Conservation (phyloP, 345 rosid genomes). For the Erysimum cheiranthoides region DNA sequence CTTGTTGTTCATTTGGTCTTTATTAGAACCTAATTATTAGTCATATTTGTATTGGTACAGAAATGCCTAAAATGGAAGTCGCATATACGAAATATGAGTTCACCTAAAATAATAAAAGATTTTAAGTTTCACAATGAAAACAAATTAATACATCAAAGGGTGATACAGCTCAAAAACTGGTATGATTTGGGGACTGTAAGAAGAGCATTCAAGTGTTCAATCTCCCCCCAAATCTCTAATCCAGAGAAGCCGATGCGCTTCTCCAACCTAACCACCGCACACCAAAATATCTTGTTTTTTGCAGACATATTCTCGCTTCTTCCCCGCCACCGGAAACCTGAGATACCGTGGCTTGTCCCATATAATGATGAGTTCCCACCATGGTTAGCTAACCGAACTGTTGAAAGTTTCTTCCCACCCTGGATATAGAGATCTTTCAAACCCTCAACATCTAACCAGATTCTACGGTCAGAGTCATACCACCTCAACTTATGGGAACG, state of each 20-base stretch:
- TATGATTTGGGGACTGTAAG: neutral
- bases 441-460: neutral
- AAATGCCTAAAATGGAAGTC: too few species aligned
- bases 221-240: neutral
- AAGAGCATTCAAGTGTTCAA: neutral
- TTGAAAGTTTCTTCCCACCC: neutral
- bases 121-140: too few species aligned
- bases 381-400: neutral
- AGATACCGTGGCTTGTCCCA: neutral
- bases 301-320: neutral
- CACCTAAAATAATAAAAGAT: too few species aligned
- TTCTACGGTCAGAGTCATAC: neutral
- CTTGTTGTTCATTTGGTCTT: too few species aligned
- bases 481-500: neutral
- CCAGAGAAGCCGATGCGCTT: neutral
- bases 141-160: neutral
- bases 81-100: too few species aligned
- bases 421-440: neutral
- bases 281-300: neutral
- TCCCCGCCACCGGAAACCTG: neutral
- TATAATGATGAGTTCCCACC: conserved; percentile 2
- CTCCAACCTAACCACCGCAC: neutral
- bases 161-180: neutral
- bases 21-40: too few species aligned
- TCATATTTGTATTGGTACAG: too few species aligned